A percentile compares a stretch with the other conserved stretches of the same genome.
These are phyloP conservation scores for Saccharomycopsis phalli DNA, from an alignment of 1,139 yeast species.

Conservation along the genomic window DNA sequence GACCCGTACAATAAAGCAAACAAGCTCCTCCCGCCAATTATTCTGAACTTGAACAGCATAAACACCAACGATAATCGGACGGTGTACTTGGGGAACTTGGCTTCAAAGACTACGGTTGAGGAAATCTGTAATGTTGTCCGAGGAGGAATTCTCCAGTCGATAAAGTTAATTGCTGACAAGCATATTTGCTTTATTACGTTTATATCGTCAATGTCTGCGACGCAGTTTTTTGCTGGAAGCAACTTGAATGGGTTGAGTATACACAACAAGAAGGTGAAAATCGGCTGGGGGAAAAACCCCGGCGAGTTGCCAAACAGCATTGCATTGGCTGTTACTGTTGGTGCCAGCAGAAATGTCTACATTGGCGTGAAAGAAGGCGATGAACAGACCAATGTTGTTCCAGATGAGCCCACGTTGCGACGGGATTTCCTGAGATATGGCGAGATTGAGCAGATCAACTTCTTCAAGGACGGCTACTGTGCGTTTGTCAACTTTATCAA, in stretches of 20 bases:
- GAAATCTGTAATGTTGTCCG: conserved; percentile 91
- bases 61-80: conserved; percentile 85
- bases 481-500: conserved; percentile 90
- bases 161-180: conserved; percentile 68
- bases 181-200: conserved; percentile 92
- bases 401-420: conserved; percentile 53
- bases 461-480: conserved; percentile 73
- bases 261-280: conserved; percentile 71
- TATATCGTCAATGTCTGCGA: conserved; percentile 86
- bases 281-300: conserved; percentile 96
- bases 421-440: conserved; percentile 76
- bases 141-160: conserved; percentile 79
- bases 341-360: conserved; percentile 88
- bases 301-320: conserved; percentile 82
- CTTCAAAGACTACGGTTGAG: conserved; percentile 77
- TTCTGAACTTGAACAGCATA: conserved; percentile 14
- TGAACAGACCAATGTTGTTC: conserved; percentile 27
- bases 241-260: conserved; percentile 74
- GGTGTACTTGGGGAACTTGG: conserved; percentile 80
- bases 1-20: neutral
- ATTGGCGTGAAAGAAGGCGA: conserved; percentile 53
- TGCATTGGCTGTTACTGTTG: conserved; percentile 81
- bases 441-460: conserved; percentile 89
- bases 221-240: conserved; percentile 85
- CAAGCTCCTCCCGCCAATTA: conserved; percentile 13